phyloP scores from a whole-genome alignment of 805 yeast genomes.

The Ogataea nonfermentans region DNA sequence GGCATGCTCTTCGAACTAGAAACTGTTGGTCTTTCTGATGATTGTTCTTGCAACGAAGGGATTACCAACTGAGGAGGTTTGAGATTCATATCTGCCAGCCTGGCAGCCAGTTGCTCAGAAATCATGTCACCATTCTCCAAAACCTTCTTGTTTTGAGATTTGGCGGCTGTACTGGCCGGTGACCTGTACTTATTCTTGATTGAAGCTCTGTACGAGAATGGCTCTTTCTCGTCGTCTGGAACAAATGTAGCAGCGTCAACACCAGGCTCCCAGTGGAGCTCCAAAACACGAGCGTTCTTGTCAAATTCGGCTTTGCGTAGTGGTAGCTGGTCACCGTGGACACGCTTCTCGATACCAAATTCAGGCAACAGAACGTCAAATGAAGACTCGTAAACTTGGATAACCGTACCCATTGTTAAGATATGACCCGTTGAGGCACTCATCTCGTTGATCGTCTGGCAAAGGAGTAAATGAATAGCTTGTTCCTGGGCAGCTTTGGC shows the following conservation, averaged over 20 bases:
- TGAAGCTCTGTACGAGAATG: constrained; percentile 71
- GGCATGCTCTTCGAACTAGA: constrained; percentile 30
- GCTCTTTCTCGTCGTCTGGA: constrained; percentile 85
- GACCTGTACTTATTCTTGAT: constrained; percentile 77
- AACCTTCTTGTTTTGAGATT: constrained; percentile 43
- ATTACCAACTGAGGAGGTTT: constrained; percentile 43
- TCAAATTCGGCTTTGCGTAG: constrained; percentile 90
- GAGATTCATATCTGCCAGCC: constrained; percentile 50
- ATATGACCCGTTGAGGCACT: constrained; percentile 73
- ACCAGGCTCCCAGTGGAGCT: constrained; percentile 90
- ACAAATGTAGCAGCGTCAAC: constrained; percentile 86
- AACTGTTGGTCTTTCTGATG: constrained; percentile 13
- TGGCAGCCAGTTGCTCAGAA: constrained; percentile 45
- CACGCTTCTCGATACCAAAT: constrained; percentile 92
- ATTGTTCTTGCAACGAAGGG: constrained; percentile 18
- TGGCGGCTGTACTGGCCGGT: constrained; percentile 70
- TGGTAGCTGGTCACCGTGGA: constrained; percentile 96
- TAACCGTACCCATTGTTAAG: constrained; percentile 78
- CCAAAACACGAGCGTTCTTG: constrained; percentile 61
- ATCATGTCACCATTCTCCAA: constrained; percentile 31
- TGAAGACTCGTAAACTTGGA: constrained; percentile 93
- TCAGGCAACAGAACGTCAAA: constrained; percentile 92
- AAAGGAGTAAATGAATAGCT: constrained; percentile 80
- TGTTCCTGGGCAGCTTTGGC: constrained; percentile 93
- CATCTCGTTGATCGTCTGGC: constrained; percentile 80